Percentiles rank a stretch among this genome's conserved stretches.
These are phyloP conservation scores for Psilocybe cubensis DNA, from an alignment of 768 basidiomycete species.

Conservation along the genomic window DNA sequence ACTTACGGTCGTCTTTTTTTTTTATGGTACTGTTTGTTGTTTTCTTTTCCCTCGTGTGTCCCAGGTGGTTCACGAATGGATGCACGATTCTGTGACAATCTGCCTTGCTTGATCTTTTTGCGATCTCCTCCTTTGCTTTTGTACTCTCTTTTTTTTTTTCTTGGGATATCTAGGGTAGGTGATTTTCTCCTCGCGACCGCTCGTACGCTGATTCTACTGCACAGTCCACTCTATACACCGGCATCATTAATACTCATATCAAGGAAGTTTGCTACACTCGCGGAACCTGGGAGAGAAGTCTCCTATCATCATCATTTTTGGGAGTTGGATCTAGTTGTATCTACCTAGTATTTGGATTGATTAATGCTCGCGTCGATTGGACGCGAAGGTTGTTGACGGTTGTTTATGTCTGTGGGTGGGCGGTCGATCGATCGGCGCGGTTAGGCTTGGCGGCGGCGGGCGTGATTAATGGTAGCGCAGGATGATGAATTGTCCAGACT, in stretches of 20 bases:
- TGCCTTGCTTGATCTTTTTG: neutral
- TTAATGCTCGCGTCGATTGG: too few species aligned
- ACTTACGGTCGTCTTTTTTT: neutral
- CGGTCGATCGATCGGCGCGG: neutral
- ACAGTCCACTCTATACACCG: neutral
- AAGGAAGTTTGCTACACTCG: too few species aligned
- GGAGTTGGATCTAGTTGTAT: too few species aligned
- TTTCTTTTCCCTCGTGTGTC: conserved; percentile 9
- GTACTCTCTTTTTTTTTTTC: neutral
- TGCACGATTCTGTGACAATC: conserved; percentile 52
- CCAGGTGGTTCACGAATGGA: conserved; percentile 79
- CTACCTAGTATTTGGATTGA: too few species aligned
- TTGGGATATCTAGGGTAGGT: neutral
- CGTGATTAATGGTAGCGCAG: too few species aligned
- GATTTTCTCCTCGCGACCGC: neutral
- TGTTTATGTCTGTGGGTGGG: neutral
- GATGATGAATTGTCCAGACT: too few species aligned
- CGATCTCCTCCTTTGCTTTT: neutral
- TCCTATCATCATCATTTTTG: too few species aligned
- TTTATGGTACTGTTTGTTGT: neutral
- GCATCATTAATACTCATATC: neutral
- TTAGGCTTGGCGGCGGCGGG: too few species aligned
- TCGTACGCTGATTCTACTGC: neutral
- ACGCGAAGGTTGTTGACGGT: neutral
- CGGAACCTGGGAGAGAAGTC: neutral